Base-by-base conservation (phyloP, 176 grass and related monocot species). In the Eleusine indica region DNA sequence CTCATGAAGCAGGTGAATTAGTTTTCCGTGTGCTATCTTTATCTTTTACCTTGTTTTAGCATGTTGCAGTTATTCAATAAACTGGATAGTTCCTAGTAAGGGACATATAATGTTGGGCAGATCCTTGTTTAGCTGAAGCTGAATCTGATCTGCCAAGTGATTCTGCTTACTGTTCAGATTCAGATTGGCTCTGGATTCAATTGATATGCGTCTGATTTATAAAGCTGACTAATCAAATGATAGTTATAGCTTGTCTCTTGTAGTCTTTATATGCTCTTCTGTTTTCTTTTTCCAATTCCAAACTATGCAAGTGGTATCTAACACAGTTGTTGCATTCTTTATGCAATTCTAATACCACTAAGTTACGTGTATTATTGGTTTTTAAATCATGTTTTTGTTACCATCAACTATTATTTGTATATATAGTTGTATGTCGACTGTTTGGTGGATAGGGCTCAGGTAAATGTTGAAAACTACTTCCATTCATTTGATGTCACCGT, bases 1-100 rank as follows among this genome's bases (percentile, higher is more conserved):
- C 68, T 58, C 79, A 10, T 75, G 89, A 87, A 87, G 75, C 80
- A 90, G 89, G 89, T 84, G 62, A 87, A 72, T 43, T 66, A 78
- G 43, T 54, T 79, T 77, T 84, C 28, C 35, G 49, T 70, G 38
- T 18, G 25, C 8, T 35, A 80, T 70, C 70, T 76, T 87, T 65
- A 44, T 40, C 52, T 74, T 54, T 30, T 40, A 52, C 22, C 39
- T 73, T 83, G n/a, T 79, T 87, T 48, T 51, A 83, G 21, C 79
- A 37, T 87, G 39, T 67, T 48, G n/a, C 68, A 49, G 61, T 62
- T 52, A 53, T 67, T 77, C 17, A 42, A 47, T 82, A 67, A 82
- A 71, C 66, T 25, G 42, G 68, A 51, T 19, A 53, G 19, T 84
- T 58, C 21, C 43, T 83, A 46, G 28, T 75, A 75, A 70, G 19